A percentile compares a stretch with the other conserved stretches of the same genome.
phyloP scores from a whole-genome alignment of 306 rosid genomes.

The Quercus alba region DNA sequence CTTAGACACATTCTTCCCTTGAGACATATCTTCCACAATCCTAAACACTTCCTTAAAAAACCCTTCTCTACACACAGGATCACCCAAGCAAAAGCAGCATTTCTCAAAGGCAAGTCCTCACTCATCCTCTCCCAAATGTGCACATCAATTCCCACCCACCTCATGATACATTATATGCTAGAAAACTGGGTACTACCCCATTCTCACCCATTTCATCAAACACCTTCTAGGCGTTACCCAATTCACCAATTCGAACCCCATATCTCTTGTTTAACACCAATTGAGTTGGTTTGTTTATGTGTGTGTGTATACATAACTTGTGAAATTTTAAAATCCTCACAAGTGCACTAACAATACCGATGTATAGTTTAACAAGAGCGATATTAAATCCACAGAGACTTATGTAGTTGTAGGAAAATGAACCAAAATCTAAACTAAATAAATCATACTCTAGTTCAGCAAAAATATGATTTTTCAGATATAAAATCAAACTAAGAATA shows the following conservation, averaged over 20 bases:
- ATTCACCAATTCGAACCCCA: conserved; percentile 20
- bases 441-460: too few relatives aligned
- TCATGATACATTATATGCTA: conserved; percentile 55
- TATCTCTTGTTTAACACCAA: too few relatives aligned
- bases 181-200: conserved; percentile 50
- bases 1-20: conserved; percentile 40
- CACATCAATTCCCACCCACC: conserved; percentile 49
- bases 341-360: too few relatives aligned
- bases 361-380: too few relatives aligned
- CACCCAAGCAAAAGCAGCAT: conserved; percentile 65
- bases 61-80: conserved; percentile 64
- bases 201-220: conserved; percentile 72
- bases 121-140: conserved; percentile 63
- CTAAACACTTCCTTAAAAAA: conserved; percentile 56
- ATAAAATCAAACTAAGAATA: too few relatives aligned
- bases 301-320: too few relatives aligned
- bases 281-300: too few relatives aligned
- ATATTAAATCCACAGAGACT: too few relatives aligned
- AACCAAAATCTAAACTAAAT: too few relatives aligned
- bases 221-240: conserved; percentile 54
- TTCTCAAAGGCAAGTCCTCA: conserved; percentile 35
- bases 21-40: conserved; percentile 68
- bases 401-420: too few relatives aligned
- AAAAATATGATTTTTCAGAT: too few relatives aligned
- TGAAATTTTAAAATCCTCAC: too few relatives aligned